Conservation (phyloP, 2,329 filamentous ascomycete species). For the Fusarium verrucosum region DNA sequence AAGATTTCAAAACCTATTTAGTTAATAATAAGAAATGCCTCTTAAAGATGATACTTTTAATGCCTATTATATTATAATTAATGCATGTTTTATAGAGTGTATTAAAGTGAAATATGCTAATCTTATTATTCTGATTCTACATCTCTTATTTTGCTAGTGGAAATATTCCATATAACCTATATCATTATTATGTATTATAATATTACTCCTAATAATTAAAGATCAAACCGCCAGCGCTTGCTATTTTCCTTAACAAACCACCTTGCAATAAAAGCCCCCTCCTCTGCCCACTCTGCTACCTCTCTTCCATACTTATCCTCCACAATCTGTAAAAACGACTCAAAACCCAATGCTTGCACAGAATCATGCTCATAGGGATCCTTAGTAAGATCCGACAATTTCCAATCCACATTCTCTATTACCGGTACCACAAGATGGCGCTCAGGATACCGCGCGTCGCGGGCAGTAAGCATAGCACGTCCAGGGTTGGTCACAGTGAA, state of each 20-base stretch:
- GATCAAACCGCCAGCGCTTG: conserved; percentile 47
- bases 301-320: conserved; percentile 40
- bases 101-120: too few relatives aligned
- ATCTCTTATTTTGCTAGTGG: too few relatives aligned
- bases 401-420: conserved; percentile 48
- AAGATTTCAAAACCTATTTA: too few relatives aligned
- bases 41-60: too few relatives aligned
- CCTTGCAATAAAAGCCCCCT: conserved; percentile 45
- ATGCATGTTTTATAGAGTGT: too few relatives aligned
- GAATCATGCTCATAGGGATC: conserved; percentile 43
- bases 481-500: conserved; percentile 49
- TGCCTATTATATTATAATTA: too few relatives aligned
- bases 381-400: conserved; percentile 41
- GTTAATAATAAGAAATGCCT: too few relatives aligned
- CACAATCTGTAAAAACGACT: conserved; percentile 38
- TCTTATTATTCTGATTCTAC: too few relatives aligned
- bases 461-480: conserved; percentile 47
- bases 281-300: conserved; percentile 45
- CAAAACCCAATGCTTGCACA: conserved; percentile 42
- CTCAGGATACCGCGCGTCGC: conserved; percentile 46
- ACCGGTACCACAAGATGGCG: conserved; percentile 47
- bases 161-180: too few relatives aligned
- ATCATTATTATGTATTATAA: too few relatives aligned
- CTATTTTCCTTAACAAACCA: conserved; percentile 51
- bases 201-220: neutral